Evolutionary conservation across 805 yeast genomes (phyloP), one percentile per base, ranked within the genome.

Genomic region (Nakazawaea ambrosiae): DNA sequence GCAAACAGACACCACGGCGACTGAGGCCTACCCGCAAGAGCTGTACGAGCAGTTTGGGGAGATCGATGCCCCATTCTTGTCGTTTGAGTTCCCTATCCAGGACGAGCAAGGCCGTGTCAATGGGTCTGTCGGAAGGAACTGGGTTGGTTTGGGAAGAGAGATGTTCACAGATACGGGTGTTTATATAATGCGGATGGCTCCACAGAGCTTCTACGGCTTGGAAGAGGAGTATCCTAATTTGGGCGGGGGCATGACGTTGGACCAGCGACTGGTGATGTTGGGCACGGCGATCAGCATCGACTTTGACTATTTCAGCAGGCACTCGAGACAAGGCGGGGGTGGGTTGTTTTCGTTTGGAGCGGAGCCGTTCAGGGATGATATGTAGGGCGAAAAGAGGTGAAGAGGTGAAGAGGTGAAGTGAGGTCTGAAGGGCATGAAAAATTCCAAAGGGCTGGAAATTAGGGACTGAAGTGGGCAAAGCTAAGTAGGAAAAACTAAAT

Each of bases 291-390:
- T 92, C 2, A 82, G 95, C 41, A 81, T 92, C 43, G 98, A 92
- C 58, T 92, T 87, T 58, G 98, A 92, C 60, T 92, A 89, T 61
- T 92, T 92, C 59, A 85, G 96, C n/a, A 73, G 97, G 55, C 97
- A 89, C 55, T 79, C 90, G 15, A 68, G 70, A 17, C 69, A 71
- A 11, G 68, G 78, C 27, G 72, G 72, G 16, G 70, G 73, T 20
- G 72, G 79, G 12, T 48, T 70, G 5, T 31, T 50, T 18, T 27
- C 46, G 2, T 46, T 45, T 20, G 53, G 50, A 20, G 49, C 31
- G 11, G 40, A 35, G 2, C 36, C 31, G 3, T 24, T 24, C 19
- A 23, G 27, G 10, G 23, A 24, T 16, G 37, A 15, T 35, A 33
- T 23, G 26, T 8, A 23, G 25, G 8, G 10, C n/a, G n/a, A n/a